Evolutionary conservation across 164 flowering plant genomes (phyloP), one percentile per base, ranked within the genome.

Genomic region (Chimonanthus praecox): DNA sequence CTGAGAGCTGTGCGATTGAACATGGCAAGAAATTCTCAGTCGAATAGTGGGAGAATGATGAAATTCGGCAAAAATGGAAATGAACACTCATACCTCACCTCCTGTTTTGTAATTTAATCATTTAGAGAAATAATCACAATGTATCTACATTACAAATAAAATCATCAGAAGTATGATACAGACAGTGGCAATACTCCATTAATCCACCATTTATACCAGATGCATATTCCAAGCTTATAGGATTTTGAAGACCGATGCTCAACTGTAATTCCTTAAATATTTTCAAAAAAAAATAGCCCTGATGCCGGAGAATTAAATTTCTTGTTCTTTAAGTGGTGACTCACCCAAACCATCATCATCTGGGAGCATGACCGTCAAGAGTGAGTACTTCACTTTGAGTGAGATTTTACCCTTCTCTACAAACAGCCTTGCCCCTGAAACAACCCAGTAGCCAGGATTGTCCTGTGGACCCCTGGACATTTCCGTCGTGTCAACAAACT

Each of bases 391-490:
- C 2, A 93, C 99, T 63, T 78, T 81, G 7, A 95, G 80, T 11
- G 97, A 87, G 51, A 95, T 92, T 80, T 82, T 87, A 49, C 97
- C 97, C 80, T 83, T 92, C 78, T 95, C 98, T 20, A 93, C 94
- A 11, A 87, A 48, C 33, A 95, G 90, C 78, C 83, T 87, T 5
- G 97, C 99, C 46, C 99, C 99, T n/a, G 99, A 90, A 18, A 91
- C 98, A 21, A 93, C 92, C 99, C 99, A 95, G 71, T 95, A 92
- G 9, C 99, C 98, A 9, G 99, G 99, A 18, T 80, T 74, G 49
- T 95, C 91, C 74, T 93, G 94, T 47, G 99, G 98, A 10, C 99
- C 98, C 71, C 98, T 80, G 5, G 84, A 82, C 97, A 95, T 92
- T 84, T 95, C 99, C 4, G 92, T 87, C 8, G 94, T 88, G 74